Evolutionary conservation across 1,284 basidiomycete genomes (phyloP).

Genomic region (Caloboletus inedulis): DNA sequence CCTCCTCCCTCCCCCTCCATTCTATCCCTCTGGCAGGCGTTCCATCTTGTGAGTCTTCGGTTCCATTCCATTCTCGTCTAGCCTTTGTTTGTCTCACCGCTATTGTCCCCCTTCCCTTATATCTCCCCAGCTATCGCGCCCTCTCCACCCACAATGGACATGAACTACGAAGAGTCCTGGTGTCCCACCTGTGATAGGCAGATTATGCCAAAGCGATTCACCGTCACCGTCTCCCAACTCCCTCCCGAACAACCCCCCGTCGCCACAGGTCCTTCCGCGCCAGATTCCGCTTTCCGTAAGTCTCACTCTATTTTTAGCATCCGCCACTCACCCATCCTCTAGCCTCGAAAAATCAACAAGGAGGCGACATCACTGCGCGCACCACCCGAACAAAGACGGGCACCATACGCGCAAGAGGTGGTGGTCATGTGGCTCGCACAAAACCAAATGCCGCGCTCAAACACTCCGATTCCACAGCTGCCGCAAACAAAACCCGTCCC

Average conservation of each 20-base stretch:
- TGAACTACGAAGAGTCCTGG: slow-evolving; percentile 63
- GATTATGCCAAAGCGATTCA: slow-evolving; percentile 64
- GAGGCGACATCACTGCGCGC: slow-evolving; percentile 17
- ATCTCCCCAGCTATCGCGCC: slow-evolving; percentile 1
- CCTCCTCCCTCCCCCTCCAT: neutral
- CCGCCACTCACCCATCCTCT: slow-evolving; percentile 16
- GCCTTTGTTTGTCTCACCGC: slow-evolving; percentile 22
- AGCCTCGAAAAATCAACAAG: slow-evolving; percentile 30
- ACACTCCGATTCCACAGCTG: slow-evolving; percentile 35
- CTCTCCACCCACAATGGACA: slow-evolving; percentile 32
- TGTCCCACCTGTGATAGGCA: slow-evolving; percentile 71
- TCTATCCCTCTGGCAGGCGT: slow-evolving; percentile 1
- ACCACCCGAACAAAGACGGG: slow-evolving; percentile 40
- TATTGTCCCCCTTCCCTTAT: slow-evolving; percentile 11
- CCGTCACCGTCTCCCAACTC: slow-evolving; percentile 41
- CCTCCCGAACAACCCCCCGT: slow-evolving; percentile 17
- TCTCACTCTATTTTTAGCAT: slow-evolving; percentile 25
- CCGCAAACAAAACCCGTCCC: slow-evolving; percentile 22
- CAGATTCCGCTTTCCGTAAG: slow-evolving; percentile 35
- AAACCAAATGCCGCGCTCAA: slow-evolving; percentile 54
- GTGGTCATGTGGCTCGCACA: slow-evolving; percentile 56
- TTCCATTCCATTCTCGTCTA: slow-evolving; percentile 16
- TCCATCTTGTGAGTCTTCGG: slow-evolving; percentile 12
- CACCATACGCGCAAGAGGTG: slow-evolving; percentile 39
- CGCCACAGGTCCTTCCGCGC: slow-evolving; percentile 32